A percentile compares a stretch with the other conserved stretches of the same genome.
These are phyloP conservation scores for Trichoderma koningii DNA, from an alignment of 2,329 filamentous ascomycete genomes.

Conservation along the genomic window DNA sequence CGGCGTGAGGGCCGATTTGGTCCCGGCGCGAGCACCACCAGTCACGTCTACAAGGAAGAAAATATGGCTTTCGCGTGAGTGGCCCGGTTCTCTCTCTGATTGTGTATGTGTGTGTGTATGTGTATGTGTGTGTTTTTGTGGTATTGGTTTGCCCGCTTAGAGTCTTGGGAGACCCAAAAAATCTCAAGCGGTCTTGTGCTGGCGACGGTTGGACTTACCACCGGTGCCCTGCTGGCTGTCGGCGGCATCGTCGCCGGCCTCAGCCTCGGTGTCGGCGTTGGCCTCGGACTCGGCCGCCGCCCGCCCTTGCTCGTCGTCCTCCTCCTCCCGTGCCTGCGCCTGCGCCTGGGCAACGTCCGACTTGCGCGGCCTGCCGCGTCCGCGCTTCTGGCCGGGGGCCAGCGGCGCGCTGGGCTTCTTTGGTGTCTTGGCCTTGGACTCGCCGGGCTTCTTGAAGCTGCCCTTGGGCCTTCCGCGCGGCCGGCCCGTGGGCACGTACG, in stretches of 20 bases:
- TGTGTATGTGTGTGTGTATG: too few relatives aligned
- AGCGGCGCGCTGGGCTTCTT: constrained; percentile 28
- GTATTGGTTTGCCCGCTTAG: too few relatives aligned
- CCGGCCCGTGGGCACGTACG: constrained; percentile 46
- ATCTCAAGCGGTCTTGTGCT: constrained; percentile 9
- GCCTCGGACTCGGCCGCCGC: constrained; percentile 28
- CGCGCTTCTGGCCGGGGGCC: constrained; percentile 29
- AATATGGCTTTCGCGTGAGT: constrained; percentile 21
- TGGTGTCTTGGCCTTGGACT: constrained; percentile 8
- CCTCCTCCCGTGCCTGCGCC: neutral
- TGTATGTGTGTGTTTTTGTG: too few relatives aligned
- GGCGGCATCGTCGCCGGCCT: constrained; percentile 22
- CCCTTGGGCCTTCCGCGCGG: constrained; percentile 53
- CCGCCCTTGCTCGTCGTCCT: constrained; percentile 23
- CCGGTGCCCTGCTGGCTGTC: constrained; percentile 17
- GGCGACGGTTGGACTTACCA: constrained; percentile 25
- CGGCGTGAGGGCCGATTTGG: constrained; percentile 19
- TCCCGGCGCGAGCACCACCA: constrained; percentile 13
- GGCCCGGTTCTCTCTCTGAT: constrained; percentile 10
- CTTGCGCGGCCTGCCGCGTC: constrained; percentile 40
- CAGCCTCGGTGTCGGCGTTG: constrained; percentile 28
- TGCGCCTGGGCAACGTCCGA: constrained; percentile 31
- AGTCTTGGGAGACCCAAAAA: too few relatives aligned
- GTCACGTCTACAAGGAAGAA: constrained; percentile 16
- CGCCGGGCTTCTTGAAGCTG: constrained; percentile 35